These are phyloP conservation scores for Suillus clintonianus DNA, from an alignment of 768 basidiomycete species.

Conservation along the genomic window DNA sequence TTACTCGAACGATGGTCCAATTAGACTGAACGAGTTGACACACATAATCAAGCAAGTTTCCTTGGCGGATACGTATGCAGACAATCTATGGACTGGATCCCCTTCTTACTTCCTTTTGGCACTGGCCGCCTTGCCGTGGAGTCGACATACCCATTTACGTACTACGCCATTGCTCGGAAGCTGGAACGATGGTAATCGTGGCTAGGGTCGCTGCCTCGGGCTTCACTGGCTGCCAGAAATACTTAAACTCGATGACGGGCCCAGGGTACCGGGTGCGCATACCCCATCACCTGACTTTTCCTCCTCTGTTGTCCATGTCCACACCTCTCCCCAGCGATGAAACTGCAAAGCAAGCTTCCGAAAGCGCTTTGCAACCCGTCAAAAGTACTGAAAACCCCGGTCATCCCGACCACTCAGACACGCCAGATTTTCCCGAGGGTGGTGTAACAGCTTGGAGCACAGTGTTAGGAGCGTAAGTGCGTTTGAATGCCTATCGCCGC, in stretches of 20 bases:
- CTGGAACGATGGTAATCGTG: neutral
- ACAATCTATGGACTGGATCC: neutral
- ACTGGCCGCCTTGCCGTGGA: neutral
- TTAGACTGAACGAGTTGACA: neutral
- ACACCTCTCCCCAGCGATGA: neutral
- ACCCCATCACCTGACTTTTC: too few species aligned
- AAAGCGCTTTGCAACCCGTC: neutral
- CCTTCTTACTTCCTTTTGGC: too few species aligned
- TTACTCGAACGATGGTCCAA: neutral
- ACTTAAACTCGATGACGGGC: neutral
- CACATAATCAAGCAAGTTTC: neutral
- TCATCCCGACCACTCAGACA: neutral
- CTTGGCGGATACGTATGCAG: neutral
- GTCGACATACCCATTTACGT: neutral
- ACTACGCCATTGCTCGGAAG: neutral
- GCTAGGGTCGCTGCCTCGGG: neutral
- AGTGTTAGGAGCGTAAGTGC: slow-evolving; percentile 23
- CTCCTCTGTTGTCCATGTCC: neutral
- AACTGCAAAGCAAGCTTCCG: too few species aligned
- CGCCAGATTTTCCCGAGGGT: slow-evolving; percentile 21
- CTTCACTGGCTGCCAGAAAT: neutral
- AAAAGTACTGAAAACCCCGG: neutral
- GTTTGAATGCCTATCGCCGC: neutral
- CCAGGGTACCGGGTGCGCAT: neutral
- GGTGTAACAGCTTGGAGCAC: slow-evolving; percentile 27